Conservation (phyloP, 2,329 filamentous ascomycete species). For the Polytolypa hystricis region DNA sequence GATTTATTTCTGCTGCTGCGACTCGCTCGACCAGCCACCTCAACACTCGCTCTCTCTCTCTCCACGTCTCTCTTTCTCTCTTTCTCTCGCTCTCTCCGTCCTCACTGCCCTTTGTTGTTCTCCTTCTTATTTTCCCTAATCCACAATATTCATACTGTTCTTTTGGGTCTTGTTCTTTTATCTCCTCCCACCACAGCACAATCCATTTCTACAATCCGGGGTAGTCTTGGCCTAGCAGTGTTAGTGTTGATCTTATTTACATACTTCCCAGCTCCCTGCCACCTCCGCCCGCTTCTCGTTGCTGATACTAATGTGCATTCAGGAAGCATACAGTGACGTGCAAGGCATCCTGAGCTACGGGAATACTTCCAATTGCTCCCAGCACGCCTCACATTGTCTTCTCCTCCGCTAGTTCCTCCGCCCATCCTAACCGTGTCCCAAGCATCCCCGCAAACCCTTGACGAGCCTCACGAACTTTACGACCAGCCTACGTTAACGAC, state of each 20-base stretch:
- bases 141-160: constrained; percentile 13
- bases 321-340: neutral
- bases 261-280: no score
- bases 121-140: constrained; percentile 10
- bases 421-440: constrained; percentile 30
- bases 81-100: constrained; percentile 11
- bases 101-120: constrained; percentile 6
- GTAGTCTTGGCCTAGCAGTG: no score
- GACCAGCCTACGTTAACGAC: constrained; percentile 36
- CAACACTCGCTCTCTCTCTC: constrained; percentile 10
- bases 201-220: no score
- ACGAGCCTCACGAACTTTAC: constrained; percentile 46
- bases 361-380: constrained; percentile 2
- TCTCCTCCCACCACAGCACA: no score
- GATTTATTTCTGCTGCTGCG: constrained; percentile 20
- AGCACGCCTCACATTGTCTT: constrained; percentile 24
- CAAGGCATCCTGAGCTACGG: neutral
- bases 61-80: constrained; percentile 11
- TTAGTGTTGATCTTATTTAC: no score
- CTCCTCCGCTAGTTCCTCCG: constrained; percentile 14
- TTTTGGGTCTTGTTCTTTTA: neutral
- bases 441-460: constrained; percentile 29
- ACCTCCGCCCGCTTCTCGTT: neutral
- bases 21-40: constrained; percentile 16
- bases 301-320: neutral